phyloP scores from a whole-genome alignment of 1,284 basidiomycete species.

The Melanopsichium pennsylvanicum region DNA sequence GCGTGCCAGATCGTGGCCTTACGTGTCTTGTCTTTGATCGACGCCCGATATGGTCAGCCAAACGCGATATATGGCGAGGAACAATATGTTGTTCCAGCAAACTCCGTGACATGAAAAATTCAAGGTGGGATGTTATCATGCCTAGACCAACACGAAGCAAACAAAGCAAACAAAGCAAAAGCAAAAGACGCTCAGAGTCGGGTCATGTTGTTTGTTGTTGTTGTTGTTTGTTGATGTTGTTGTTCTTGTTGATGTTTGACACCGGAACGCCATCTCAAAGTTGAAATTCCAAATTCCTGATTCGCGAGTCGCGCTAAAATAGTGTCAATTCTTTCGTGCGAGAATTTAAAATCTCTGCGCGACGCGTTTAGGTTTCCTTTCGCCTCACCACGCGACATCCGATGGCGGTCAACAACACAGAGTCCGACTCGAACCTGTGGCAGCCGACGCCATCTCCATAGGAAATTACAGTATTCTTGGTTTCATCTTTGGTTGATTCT shows the following conservation, averaged over 20 bases:
- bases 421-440: not conserved
- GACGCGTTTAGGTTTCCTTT: slow-evolving; percentile 1
- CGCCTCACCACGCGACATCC: slow-evolving; percentile 3
- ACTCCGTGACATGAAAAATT: too few relatives aligned
- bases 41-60: too few relatives aligned
- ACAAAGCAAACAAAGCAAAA: too few relatives aligned
- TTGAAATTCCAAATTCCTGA: not conserved
- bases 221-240: too few relatives aligned
- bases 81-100: too few relatives aligned
- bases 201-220: too few relatives aligned
- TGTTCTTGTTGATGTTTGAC: not conserved
- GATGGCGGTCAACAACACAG: not conserved
- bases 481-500: not conserved
- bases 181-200: too few relatives aligned
- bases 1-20: not conserved
- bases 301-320: not conserved
- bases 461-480: too few relatives aligned
- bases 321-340: not conserved
- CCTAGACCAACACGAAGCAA: slow-evolving; percentile 5
- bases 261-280: not conserved
- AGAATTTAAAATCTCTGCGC: slow-evolving; percentile 1
- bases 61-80: too few relatives aligned
- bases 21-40: too few relatives aligned
- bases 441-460: slow-evolving; percentile 3
- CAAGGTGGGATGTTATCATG: too few relatives aligned